A percentile compares a stretch with the other conserved stretches of the same genome.
phyloP scores from a whole-genome alignment of 805 yeast species.

The Zygotorulaspora chibaensis region DNA sequence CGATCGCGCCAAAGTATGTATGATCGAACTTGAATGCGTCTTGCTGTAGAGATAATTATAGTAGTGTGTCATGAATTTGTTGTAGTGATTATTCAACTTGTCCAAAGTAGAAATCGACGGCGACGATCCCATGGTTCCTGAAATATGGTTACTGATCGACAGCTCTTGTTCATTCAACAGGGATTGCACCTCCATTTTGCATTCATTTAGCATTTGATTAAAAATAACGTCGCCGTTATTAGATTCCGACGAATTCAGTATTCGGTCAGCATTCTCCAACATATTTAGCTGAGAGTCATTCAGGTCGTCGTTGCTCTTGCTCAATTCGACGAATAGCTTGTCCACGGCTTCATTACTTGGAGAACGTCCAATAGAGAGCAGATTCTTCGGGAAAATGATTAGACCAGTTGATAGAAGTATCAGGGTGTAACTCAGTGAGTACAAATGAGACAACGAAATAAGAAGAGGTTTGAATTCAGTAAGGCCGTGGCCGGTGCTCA shows the following conservation, averaged over 20 bases:
- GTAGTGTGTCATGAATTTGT: slow-evolving; percentile 29
- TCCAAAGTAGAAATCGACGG: slow-evolving; percentile 15
- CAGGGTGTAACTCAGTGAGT: slow-evolving; percentile 31
- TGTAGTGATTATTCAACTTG: slow-evolving; percentile 27
- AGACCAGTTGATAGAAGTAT: slow-evolving; percentile 29
- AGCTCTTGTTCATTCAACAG: slow-evolving; percentile 18
- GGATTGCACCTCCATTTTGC: slow-evolving; percentile 28
- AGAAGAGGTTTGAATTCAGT: slow-evolving; percentile 29
- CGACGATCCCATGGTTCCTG: slow-evolving; percentile 5
- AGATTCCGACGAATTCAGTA: slow-evolving; percentile 19
- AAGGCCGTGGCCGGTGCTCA: slow-evolving; percentile 25
- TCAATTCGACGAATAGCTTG: slow-evolving; percentile 27
- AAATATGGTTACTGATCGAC: slow-evolving; percentile 8
- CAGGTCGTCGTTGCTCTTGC: slow-evolving; percentile 32
- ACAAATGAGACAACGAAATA: slow-evolving; percentile 32
- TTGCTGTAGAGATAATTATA: slow-evolving; percentile 29
- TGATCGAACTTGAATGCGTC: slow-evolving; percentile 24
- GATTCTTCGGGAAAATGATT: slow-evolving; percentile 26
- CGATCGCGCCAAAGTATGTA: slow-evolving; percentile 29
- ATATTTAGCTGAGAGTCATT: slow-evolving; percentile 29
- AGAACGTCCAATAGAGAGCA: slow-evolving; percentile 13
- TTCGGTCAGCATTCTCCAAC: slow-evolving; percentile 25
- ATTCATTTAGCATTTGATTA: slow-evolving; percentile 24
- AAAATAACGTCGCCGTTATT: slow-evolving; percentile 23
- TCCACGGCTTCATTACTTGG: slow-evolving; percentile 20